Evolutionary conservation across 1,139 yeast species (phyloP).

Genomic region (Magnusiomyces suaveolens): DNA sequence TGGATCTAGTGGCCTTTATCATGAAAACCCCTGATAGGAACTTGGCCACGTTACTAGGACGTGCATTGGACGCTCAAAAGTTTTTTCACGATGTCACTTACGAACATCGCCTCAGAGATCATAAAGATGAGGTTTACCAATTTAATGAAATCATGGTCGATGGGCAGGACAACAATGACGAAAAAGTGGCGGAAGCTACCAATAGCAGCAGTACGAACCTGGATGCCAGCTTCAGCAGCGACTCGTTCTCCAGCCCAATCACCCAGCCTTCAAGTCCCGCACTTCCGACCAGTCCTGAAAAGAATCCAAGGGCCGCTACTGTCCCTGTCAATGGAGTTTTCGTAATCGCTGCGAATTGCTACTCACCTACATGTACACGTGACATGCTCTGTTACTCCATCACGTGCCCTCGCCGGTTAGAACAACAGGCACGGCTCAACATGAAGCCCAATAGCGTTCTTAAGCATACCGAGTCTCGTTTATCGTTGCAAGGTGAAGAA

Average conservation of each 20-base stretch:
- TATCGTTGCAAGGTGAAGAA: constrained; percentile 63
- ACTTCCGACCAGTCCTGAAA: constrained; percentile 4
- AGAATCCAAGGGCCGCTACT: constrained; percentile 12
- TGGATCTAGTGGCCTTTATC: constrained; percentile 74
- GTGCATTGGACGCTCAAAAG: constrained; percentile 91
- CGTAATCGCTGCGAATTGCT: constrained; percentile 85
- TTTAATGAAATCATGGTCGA: constrained; percentile 48
- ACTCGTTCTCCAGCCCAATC: not conserved
- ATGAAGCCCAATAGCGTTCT: constrained; percentile 85
- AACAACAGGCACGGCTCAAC: constrained; percentile 88
- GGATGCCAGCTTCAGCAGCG: not conserved
- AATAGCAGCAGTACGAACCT: constrained; percentile 8
- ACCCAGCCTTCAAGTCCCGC: too few relatives aligned
- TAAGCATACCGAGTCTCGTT: constrained; percentile 68
- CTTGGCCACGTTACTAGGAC: constrained; percentile 75
- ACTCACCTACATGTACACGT: constrained; percentile 91
- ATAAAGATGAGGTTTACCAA: constrained; percentile 78
- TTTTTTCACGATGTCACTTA: constrained; percentile 93
- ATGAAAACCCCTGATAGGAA: constrained; percentile 87
- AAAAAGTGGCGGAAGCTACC: not conserved
- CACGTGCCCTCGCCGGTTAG: constrained; percentile 94
- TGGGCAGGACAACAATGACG: constrained; percentile 14
- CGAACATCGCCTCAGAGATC: constrained; percentile 85
- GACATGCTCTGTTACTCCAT: constrained; percentile 85
- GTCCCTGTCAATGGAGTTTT: constrained; percentile 79